These are phyloP conservation scores for Thalassiosira ordinaria DNA, from an alignment of 352 stramenopile species.

Conservation along the genomic window DNA sequence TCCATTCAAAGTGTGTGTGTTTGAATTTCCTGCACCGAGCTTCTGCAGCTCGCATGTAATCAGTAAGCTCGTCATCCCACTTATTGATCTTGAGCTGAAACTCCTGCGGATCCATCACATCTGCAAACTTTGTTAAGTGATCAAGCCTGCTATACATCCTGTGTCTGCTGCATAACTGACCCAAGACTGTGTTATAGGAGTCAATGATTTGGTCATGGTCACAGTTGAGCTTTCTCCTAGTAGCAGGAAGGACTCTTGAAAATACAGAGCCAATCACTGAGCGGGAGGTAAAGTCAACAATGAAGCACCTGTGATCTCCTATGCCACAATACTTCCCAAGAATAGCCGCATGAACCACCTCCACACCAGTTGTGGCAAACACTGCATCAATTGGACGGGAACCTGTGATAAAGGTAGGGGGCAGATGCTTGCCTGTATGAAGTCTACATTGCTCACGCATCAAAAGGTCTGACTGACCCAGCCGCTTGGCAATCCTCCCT, in stretches of 20 bases:
- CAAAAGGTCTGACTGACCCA: neutral
- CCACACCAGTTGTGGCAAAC: neutral
- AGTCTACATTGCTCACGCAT: constrained; percentile 5
- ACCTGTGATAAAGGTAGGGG: neutral
- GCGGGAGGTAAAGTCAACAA: neutral
- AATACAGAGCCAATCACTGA: constrained; percentile 1
- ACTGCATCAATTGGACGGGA: constrained; percentile 4
- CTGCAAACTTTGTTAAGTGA: neutral
- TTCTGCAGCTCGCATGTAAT: neutral
- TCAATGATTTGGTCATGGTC: neutral
- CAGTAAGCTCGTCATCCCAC: neutral
- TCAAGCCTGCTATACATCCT: neutral
- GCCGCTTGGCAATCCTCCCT: neutral
- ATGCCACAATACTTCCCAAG: neutral
- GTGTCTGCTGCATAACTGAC: neutral
- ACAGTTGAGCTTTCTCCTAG: constrained; percentile 6
- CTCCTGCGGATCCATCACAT: neutral
- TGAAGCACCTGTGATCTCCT: constrained; percentile 11
- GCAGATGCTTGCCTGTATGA: neutral
- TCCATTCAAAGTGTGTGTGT: neutral
- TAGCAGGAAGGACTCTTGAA: neutral
- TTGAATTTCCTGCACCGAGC: neutral
- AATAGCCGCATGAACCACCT: neutral
- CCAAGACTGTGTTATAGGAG: neutral
- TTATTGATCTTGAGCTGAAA: neutral